Base-by-base conservation (phyloP, 768 basidiomycete species). In the Tephrocybe sp. region DNA sequence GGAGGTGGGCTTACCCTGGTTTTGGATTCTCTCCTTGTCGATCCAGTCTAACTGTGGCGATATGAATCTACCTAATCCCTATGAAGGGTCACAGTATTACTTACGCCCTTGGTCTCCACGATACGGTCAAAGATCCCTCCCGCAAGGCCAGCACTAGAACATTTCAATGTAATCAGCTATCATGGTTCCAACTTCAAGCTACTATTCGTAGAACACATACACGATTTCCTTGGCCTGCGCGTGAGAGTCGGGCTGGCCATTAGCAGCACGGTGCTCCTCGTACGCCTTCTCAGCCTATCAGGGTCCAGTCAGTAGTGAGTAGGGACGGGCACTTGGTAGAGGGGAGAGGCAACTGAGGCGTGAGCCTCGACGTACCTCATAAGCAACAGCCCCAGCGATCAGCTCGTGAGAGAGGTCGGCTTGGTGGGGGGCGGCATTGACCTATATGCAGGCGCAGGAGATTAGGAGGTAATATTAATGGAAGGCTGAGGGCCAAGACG, bases 241-340 rank as follows among this genome's bases (percentile, higher is more conserved):
- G 61, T 89, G 87, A 44, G 23, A 63, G 13, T 53, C 60, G 3
- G 79, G 73, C 58, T 75, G 56, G 36, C 87, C 87, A 19, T 84
- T 70, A 34, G 45, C 60, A 33, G 49, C 71, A 23, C 59, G 42
- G 65, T 89, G 87, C 0, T 80, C 56, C 56, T 87, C 74, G 61
- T 79, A 88, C 1, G 80, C 76, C 63, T 84, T 87, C 41, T 75
- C 76, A 50, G 85, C 85, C 83, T 83, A 65, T n/a, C n/a, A n/a
- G n/a, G n/a, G n/a, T n/a, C n/a, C n/a, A n/a, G n/a, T n/a, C n/a
- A n/a, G n/a, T n/a, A n/a, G n/a, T n/a, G n/a, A n/a, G n/a, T n/a
- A 34, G 34, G n/a, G 20, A 22, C 1, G 22, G 20, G 20, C n/a
- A n/a, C n/a, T n/a, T n/a, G n/a, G n/a, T n/a, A n/a, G n/a, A n/a